Percentiles rank a stretch among this genome's conserved stretches.
These are phyloP conservation scores for Pythium phragmitis DNA, from an alignment of 352 stramenopile genomes.

Conservation along the genomic window DNA sequence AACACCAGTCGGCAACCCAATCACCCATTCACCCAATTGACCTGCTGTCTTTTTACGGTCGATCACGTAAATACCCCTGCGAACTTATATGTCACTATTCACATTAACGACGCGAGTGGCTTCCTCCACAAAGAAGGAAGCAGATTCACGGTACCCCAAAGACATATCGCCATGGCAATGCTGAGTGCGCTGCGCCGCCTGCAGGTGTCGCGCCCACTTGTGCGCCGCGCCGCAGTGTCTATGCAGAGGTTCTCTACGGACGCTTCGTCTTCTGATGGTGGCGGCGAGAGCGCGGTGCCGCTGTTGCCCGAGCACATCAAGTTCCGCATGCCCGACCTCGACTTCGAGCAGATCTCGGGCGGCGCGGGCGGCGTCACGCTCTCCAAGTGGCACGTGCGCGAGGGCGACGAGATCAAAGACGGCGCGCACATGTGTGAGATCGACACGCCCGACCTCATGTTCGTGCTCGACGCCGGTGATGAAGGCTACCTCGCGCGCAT, in stretches of 20 bases:
- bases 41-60: conserved; percentile 5
- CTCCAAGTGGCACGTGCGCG: conserved; percentile 71
- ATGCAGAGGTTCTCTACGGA: background rate
- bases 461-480: conserved; percentile 78
- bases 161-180: background rate
- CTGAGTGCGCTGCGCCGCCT: background rate
- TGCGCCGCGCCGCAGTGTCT: background rate
- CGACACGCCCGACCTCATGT: conserved; percentile 81
- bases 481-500: conserved; percentile 78
- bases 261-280: background rate
- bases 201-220: background rate
- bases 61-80: conserved; percentile 1
- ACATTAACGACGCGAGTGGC: conserved; percentile 1
- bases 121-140: background rate
- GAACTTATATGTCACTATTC: conserved; percentile 6
- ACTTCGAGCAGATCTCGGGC: conserved; percentile 79
- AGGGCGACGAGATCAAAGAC: conserved; percentile 63
- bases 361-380: conserved; percentile 55
- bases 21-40: conserved; percentile 17
- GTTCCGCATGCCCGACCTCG: conserved; percentile 85
- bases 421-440: conserved; percentile 85
- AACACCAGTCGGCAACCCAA: conserved; percentile 1
- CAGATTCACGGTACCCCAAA: background rate
- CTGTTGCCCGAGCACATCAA: conserved; percentile 81
- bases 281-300: background rate